Percentiles rank a stretch among this genome's conserved stretches.
Conservation (phyloP, 148 eudicot species). For the Rheum nobile region DNA sequence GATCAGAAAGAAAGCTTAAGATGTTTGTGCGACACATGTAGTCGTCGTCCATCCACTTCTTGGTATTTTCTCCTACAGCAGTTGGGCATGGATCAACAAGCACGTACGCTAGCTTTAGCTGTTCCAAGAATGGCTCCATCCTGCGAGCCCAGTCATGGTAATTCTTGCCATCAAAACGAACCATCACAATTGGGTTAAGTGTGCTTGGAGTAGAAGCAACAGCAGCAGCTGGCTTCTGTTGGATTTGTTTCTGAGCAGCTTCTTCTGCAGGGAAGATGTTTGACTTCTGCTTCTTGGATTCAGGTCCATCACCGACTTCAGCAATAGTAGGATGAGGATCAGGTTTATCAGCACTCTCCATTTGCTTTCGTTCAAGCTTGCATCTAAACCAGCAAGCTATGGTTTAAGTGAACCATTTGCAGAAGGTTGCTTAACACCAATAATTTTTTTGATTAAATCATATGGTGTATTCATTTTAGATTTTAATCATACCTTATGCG, state of each 20-base stretch:
- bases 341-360: background rate
- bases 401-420: background rate
- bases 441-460: background rate
- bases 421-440: background rate
- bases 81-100: background rate
- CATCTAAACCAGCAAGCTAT: slow-evolving; percentile 20
- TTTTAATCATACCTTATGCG: slow-evolving; percentile 28
- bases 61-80: slow-evolving; percentile 21
- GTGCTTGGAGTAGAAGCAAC: background rate
- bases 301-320: background rate
- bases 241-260: background rate
- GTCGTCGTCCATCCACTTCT: slow-evolving; percentile 60
- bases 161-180: slow-evolving; percentile 59
- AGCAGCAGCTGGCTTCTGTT: background rate
- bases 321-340: background rate
- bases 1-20: slow-evolving; percentile 59
- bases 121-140: slow-evolving; percentile 46
- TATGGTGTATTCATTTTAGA: background rate
- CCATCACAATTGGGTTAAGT: slow-evolving; percentile 15
- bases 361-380: slow-evolving; percentile 22
- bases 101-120: slow-evolving; percentile 34
- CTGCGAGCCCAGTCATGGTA: slow-evolving; percentile 41
- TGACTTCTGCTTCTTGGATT: background rate
- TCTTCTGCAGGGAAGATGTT: background rate
- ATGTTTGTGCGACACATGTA: slow-evolving; percentile 53